phyloP scores from a whole-genome alignment of 2,329 filamentous ascomycete genomes.

The Emergomyces africanus region DNA sequence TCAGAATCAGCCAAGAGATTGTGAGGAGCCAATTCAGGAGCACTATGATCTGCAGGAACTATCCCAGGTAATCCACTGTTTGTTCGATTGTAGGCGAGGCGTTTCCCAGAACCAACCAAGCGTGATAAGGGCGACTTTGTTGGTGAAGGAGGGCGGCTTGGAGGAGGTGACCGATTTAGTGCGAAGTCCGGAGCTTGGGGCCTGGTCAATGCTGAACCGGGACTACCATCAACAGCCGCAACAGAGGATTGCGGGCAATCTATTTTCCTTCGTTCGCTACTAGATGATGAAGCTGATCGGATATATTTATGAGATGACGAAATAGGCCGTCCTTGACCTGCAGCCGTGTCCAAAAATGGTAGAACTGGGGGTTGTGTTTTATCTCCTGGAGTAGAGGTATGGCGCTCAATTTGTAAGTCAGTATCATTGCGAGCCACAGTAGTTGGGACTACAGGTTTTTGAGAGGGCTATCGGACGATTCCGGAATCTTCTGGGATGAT shows the following conservation, averaged over 20 bases:
- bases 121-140: background rate
- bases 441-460: background rate
- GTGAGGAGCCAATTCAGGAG: background rate
- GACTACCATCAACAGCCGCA: background rate
- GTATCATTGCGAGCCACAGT: too few species aligned
- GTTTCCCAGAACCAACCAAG: background rate
- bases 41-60: background rate
- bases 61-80: background rate
- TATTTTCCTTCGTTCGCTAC: background rate
- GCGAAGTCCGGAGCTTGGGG: background rate
- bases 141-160: background rate
- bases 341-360: constrained; percentile 3
- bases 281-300: background rate
- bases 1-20: background rate
- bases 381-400: background rate
- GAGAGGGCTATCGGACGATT: background rate
- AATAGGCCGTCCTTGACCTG: background rate
- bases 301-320: background rate
- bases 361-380: background rate
- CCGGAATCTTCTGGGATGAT: background rate
- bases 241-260: background rate
- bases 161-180: background rate
- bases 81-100: background rate
- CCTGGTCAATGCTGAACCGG: background rate
- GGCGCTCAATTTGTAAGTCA: background rate